Percentiles rank a stretch among this genome's conserved stretches.
These are phyloP conservation scores for Jackrogersella multiformis DNA, from an alignment of 495 filamentous ascomycete genomes.

Conservation along the genomic window DNA sequence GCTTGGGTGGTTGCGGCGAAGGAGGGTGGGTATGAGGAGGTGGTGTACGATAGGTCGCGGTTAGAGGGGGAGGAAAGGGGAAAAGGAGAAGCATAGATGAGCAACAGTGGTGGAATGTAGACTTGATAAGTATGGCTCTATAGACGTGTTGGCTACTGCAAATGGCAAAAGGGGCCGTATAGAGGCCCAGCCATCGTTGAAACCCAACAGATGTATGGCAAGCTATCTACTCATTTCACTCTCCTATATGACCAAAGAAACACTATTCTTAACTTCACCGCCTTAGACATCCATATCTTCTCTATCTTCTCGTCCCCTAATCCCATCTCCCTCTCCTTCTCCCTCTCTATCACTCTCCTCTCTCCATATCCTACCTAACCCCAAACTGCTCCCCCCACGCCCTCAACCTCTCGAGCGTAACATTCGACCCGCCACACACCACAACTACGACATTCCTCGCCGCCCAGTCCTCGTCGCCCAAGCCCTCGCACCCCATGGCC, in stretches of 20 bases:
- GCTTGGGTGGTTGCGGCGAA: neutral
- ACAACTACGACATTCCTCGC: conserved; percentile 81
- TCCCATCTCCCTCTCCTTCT: too few species aligned
- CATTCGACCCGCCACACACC: conserved; percentile 85
- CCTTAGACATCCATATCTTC: too few species aligned
- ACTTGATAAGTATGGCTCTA: neutral
- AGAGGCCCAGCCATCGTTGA: neutral
- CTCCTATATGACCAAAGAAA: too few species aligned
- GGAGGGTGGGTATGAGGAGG: conserved; percentile 18
- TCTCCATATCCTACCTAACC: neutral
- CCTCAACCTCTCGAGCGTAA: conserved; percentile 71
- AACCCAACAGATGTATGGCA: neutral
- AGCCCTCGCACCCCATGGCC: conserved; percentile 62
- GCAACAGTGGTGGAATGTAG: neutral
- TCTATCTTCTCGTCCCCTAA: too few species aligned
- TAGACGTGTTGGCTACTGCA: neutral
- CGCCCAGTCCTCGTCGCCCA: conserved; percentile 61
- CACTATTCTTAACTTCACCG: too few species aligned
- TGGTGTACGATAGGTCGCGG: conserved; percentile 30
- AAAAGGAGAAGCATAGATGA: neutral
- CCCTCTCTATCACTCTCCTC: too few species aligned
- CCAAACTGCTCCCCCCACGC: conserved; percentile 69
- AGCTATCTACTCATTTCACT: neutral
- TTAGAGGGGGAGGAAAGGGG: neutral
- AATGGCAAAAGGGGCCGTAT: neutral